Conservation (phyloP, 176 grass and related monocot species). For the Avena sativa region DNA sequence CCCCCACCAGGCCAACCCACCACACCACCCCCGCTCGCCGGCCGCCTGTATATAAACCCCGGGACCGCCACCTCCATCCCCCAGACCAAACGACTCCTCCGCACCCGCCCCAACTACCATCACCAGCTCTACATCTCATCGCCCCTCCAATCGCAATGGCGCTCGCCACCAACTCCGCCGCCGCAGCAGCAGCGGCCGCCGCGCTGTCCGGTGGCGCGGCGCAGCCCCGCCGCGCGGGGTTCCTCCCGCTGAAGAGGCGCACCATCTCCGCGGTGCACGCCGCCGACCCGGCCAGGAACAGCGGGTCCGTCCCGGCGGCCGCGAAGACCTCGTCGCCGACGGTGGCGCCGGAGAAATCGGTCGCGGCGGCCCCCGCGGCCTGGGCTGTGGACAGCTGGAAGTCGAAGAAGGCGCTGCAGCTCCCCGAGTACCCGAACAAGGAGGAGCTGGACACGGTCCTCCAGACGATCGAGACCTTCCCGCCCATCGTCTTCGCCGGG, state of each 20-base stretch:
- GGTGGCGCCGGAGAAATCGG: conserved; percentile 26
- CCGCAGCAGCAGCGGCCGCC: conserved; percentile 47
- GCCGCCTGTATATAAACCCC: conserved; percentile 50
- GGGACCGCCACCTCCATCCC: conserved; percentile 38
- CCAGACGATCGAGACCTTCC: conserved; percentile 88
- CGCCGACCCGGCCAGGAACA: conserved; percentile 66
- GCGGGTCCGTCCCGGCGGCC: conserved; percentile 44
- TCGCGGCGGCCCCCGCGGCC: conserved; percentile 6
- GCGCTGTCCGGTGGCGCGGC: conserved; percentile 1
- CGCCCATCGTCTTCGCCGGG: conserved; percentile 88
- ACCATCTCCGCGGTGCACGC: conserved; percentile 66
- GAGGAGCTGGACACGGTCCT: conserved; percentile 77
- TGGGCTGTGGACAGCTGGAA: conserved; percentile 91
- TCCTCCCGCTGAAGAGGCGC: conserved; percentile 56
- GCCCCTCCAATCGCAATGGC: conserved; percentile 42
- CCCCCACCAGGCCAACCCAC: neutral
- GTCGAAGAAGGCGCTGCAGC: conserved; percentile 85
- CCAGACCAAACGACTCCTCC: conserved; percentile 48
- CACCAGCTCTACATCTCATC: neutral
- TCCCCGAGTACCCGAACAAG: conserved; percentile 89
- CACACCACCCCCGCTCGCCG: neutral
- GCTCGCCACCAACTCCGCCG: conserved; percentile 59
- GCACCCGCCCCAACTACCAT: neutral
- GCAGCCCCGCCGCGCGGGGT: conserved; percentile 36
- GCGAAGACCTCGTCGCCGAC: conserved; percentile 51